A percentile compares a stretch with the other conserved stretches of the same genome.
Evolutionary conservation across 2,329 filamentous ascomycete species (phyloP).

Genomic region (Aspergillus ochraceoroseus): DNA sequence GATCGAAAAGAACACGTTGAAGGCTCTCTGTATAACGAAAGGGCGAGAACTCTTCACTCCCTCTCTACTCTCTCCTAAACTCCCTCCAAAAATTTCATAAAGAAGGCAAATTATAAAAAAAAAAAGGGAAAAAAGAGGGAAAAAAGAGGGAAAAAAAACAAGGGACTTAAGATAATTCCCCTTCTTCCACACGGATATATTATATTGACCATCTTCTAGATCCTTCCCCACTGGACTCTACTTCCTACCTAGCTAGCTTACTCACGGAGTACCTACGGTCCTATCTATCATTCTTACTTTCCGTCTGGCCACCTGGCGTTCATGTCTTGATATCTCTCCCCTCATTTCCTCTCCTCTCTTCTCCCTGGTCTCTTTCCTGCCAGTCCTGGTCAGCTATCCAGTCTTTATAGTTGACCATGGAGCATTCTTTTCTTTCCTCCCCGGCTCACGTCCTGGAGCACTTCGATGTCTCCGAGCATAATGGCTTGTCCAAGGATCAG

Average conservation of each 20-base stretch:
- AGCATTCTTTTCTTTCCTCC: slow-evolving; percentile 22
- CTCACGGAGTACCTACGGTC: slow-evolving; percentile 10
- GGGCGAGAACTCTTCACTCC: too few relatives aligned
- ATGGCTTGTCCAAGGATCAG: slow-evolving; percentile 49
- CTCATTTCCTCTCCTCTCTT: slow-evolving; percentile 16
- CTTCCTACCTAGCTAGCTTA: slow-evolving; percentile 19
- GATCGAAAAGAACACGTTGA: slow-evolving; percentile 27
- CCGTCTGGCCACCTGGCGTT: slow-evolving; percentile 27
- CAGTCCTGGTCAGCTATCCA: slow-evolving; percentile 15
- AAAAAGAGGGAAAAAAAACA: background rate
- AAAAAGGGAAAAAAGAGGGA: too few relatives aligned
- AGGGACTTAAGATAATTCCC: too few relatives aligned
- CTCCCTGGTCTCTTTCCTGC: slow-evolving; percentile 13
- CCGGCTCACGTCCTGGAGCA: slow-evolving; percentile 49
- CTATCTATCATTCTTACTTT: slow-evolving; percentile 9
- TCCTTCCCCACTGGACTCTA: too few relatives aligned
- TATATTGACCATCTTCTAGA: too few relatives aligned
- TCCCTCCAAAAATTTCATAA: too few relatives aligned
- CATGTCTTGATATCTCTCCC: slow-evolving; percentile 21
- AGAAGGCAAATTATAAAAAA: too few relatives aligned
- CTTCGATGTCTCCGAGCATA: slow-evolving; percentile 50
- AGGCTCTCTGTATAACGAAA: too few relatives aligned
- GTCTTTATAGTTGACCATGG: slow-evolving; percentile 14
- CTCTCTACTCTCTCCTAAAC: too few relatives aligned
- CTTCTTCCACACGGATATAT: slow-evolving; percentile 5